These are phyloP conservation scores for Serendipita vermifera DNA, from an alignment of 768 basidiomycete genomes.

Conservation along the genomic window DNA sequence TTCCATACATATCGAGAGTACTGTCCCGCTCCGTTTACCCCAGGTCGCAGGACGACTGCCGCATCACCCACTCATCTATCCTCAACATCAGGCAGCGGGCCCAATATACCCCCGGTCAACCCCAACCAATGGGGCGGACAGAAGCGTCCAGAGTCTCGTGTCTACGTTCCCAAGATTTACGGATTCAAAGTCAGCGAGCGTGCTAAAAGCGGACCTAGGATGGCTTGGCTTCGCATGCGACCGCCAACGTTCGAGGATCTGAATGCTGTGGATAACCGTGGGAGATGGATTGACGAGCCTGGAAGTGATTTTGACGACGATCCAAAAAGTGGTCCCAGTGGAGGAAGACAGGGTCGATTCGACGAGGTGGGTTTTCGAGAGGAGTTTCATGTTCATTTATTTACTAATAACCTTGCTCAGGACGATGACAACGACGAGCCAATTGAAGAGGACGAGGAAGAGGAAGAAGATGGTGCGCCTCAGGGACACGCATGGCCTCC, in stretches of 20 bases:
- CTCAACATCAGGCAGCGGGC: constrained; percentile 35
- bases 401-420: background rate
- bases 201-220: constrained; percentile 87
- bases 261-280: constrained; percentile 81
- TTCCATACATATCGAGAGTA: constrained; percentile 96
- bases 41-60: constrained; percentile 19
- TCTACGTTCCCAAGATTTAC: constrained; percentile 88
- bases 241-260: constrained; percentile 70
- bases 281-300: constrained; percentile 65
- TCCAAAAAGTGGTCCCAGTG: constrained; percentile 13
- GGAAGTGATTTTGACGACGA: constrained; percentile 55
- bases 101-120: constrained; percentile 54
- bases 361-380: constrained; percentile 11
- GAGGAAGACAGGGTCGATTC: constrained; percentile 11
- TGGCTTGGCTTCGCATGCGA: constrained; percentile 89
- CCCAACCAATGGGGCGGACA: constrained; percentile 84
- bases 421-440: constrained; percentile 2
- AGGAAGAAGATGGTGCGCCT: constrained; percentile 1
- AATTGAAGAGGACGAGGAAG: constrained; percentile 7
- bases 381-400: background rate
- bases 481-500: background rate
- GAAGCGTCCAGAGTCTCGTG: constrained; percentile 71
- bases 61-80: background rate
- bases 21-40: constrained; percentile 82
- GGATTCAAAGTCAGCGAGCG: constrained; percentile 96